Base-by-base conservation (phyloP, 331 rosid genomes). In the Prunus yedoensis region DNA sequence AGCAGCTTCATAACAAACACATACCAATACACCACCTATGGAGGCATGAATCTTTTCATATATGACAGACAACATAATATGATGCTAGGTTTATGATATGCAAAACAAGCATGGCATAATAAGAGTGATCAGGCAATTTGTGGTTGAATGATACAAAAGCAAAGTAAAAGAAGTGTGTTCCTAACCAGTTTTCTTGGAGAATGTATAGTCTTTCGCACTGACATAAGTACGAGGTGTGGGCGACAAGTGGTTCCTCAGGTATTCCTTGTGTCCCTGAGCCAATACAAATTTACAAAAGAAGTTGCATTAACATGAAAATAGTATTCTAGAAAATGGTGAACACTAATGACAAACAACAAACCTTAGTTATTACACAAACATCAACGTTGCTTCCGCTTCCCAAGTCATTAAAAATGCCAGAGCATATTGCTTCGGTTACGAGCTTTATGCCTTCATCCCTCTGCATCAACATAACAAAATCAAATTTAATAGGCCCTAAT, bases 371-470 rank as follows among this genome's bases (percentile, higher is more conserved):
- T 51, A 93, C 94, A 78, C 98, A 93, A 74, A 89, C 80, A 70
- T 91, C 98, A 23, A 93, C 96, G 52, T 93, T 91, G 80, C 94
- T 91, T 77, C 93, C 97, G 83, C 92, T 91, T 69, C 98, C 98
- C 91, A 93, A 79, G 79, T 93, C 98, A 78, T 93, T 93, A 61
- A 91, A 93, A 56, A 93, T 91, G 70, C 98, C 98, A 58, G 96
- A 90, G 86, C 88, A 89, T 64, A 93, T 91, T 2, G 98, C 94
- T 70, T 89, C 97, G 43, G 87, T 79, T 23, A 93, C 96, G 71
- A 93, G 58, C 70, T 83, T 79, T 47, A 93, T 62, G 50, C 96
- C 97, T 86, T 93, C 96, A 66, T 93, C 93, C 82, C 90, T 88
- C 98, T 89, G 82, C 87, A 84, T 62, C 56, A 67, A 83, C 8